Base-by-base conservation (phyloP, 495 filamentous ascomycete species). In the Polyplosphaeria fusca region DNA sequence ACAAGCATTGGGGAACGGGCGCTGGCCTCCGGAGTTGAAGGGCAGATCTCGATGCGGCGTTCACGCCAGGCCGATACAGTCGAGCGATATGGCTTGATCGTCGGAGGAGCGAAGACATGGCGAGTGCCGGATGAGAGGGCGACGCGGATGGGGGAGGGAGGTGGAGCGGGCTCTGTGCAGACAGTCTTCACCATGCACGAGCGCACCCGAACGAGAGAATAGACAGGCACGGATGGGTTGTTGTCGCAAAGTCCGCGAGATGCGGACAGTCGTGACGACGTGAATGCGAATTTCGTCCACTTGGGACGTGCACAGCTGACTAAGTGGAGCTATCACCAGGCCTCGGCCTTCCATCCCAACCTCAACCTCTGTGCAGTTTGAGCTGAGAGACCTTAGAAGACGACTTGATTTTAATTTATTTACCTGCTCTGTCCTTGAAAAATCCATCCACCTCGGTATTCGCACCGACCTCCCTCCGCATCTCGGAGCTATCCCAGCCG, bases 1-100 rank as follows among this genome's bases (percentile, higher is more conserved):
- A 73, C 20, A 64, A 23, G 26, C 53, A 66, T 54, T 66, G 58
- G 0, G 65, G 58, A 20, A 79, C 64, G 18, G 80, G 52, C 22
- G 47, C 39, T 11, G 25, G 37, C 23, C 32, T 46, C 25, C 52
- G 57, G 13, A 47, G n/a, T 19, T 19, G 16, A 16, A 32, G 51
- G 28, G 47, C 38, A 3, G 35, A 39, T 58, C 57, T 37, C 50
- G 56, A 52, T 40, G 57, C 32, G 38, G 52, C n/a, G 37, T 51
- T 45, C 39, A 57, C 24, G 59, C 76, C 77, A 55, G 73, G 74
- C 69, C 73, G 79, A 64, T 82, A 79, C 68, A 81, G 73, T 70
- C 82, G 78, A 70, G 81, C 79, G 70, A 87, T 68, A 71, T 79
- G 76, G 71, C 80, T 77, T 67, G 86, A 80, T 70, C 81, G 82